Conservation (phyloP, 495 filamentous ascomycete genomes). For the Trichocladium uniseriatum region DNA sequence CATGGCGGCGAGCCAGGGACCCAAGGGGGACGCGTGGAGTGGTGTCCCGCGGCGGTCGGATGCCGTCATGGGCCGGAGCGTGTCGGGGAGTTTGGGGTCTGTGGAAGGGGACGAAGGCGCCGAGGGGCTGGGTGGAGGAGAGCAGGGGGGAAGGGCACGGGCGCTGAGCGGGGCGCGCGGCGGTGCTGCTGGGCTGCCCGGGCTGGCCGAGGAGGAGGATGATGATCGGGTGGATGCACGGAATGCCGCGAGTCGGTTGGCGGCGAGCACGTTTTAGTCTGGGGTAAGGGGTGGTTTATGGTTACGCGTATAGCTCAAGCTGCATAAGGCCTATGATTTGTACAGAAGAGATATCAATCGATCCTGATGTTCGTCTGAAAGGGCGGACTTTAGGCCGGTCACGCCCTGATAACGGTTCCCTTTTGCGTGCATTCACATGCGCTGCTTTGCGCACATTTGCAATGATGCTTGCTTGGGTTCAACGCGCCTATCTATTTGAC, state of each 20-base stretch:
- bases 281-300: not conserved
- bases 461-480: no score
- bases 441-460: no score
- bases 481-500: no score
- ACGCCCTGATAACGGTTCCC: no score
- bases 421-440: no score
- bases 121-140: constrained; percentile 19
- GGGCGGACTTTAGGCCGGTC: no score
- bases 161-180: constrained; percentile 51
- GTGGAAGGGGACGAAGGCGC: constrained; percentile 36
- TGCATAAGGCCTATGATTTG: no score
- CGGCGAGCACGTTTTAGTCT: constrained; percentile 79
- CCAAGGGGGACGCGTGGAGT: constrained; percentile 94
- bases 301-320: not conserved
- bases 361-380: no score
- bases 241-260: constrained; percentile 89
- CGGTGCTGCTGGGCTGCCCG: constrained; percentile 33
- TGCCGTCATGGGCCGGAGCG: constrained; percentile 65
- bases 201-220: constrained; percentile 76
- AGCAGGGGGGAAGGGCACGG: constrained; percentile 33
- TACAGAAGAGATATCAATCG: no score
- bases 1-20: constrained; percentile 77
- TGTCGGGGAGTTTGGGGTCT: constrained; percentile 58
- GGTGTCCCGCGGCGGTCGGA: constrained; percentile 74
- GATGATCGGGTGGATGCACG: constrained; percentile 89